These are phyloP conservation scores for Scalesia atractyloides DNA, from an alignment of 129 eudicot genomes.

Conservation along the genomic window DNA sequence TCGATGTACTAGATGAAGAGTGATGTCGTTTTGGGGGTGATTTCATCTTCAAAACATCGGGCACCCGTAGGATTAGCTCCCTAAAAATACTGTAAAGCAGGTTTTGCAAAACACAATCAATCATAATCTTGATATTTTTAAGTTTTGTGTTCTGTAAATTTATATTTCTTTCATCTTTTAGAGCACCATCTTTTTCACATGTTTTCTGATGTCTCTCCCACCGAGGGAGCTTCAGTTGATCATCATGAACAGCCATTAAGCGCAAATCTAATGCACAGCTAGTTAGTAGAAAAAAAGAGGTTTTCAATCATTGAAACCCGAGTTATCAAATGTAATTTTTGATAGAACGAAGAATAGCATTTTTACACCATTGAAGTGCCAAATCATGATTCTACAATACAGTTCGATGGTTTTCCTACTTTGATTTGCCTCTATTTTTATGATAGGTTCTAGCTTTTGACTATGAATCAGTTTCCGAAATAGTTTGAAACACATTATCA, in stretches of 20 bases:
- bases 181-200: not conserved
- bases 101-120: not conserved
- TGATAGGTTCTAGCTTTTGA: too few relatives aligned
- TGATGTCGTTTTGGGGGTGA: not conserved
- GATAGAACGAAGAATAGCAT: not conserved
- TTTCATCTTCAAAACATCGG: not conserved
- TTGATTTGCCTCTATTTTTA: too few relatives aligned
- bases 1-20: not conserved
- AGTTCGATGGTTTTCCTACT: too few relatives aligned
- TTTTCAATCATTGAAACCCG: not conserved
- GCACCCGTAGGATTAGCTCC: not conserved
- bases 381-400: not conserved
- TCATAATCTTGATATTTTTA: conserved; percentile 5
- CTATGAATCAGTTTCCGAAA: not conserved
- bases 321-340: not conserved
- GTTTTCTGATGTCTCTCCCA: not conserved
- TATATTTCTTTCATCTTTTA: not conserved
- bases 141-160: not conserved
- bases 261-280: not conserved
- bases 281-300: not conserved
- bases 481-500: not conserved
- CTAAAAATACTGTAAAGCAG: conserved; percentile 12
- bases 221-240: not conserved
- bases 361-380: not conserved
- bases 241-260: not conserved